A percentile compares a stretch with the other conserved stretches of the same genome.
Evolutionary conservation across 805 yeast species (phyloP).

Genomic region (Blastobotrys chiropterorum): DNA sequence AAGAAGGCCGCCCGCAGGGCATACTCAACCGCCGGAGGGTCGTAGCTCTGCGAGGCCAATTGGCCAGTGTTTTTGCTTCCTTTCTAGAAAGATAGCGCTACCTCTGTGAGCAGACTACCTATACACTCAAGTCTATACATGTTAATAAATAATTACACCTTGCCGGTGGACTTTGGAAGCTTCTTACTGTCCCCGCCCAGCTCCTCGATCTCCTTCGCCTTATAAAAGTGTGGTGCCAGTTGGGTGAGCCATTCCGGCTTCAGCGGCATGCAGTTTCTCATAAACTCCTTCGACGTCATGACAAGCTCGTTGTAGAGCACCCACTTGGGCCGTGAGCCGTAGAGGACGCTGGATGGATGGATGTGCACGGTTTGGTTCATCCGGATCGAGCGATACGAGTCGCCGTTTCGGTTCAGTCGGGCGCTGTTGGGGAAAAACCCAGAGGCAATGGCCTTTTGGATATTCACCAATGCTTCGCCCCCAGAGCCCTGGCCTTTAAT

Average conservation of each 20-base stretch:
- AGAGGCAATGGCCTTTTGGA: slow-evolving; percentile 47
- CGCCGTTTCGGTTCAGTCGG: slow-evolving; percentile 54
- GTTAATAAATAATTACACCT: too few species aligned
- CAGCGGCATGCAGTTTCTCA: slow-evolving; percentile 81
- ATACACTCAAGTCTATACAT: too few species aligned
- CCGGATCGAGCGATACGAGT: slow-evolving; percentile 62
- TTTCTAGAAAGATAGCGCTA: too few species aligned
- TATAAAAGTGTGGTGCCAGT: slow-evolving; percentile 37
- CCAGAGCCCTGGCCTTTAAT: slow-evolving; percentile 46
- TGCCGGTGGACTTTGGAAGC: slow-evolving; percentile 18
- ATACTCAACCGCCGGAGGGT: too few species aligned
- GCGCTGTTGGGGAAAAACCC: slow-evolving; percentile 44
- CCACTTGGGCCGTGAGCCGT: slow-evolving; percentile 61
- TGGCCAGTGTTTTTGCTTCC: too few species aligned
- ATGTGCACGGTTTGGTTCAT: slow-evolving; percentile 62
- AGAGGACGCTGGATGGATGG: slow-evolving; percentile 81
- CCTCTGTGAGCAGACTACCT: too few species aligned
- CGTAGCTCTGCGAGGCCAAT: too few species aligned
- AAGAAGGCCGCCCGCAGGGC: too few species aligned
- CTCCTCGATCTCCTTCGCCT: slow-evolving; percentile 28
- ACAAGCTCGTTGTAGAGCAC: slow-evolving; percentile 76
- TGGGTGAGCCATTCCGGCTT: slow-evolving; percentile 76
- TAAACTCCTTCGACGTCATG: slow-evolving; percentile 80
- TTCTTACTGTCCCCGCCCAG: slow-evolving; percentile 18
- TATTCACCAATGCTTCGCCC: slow-evolving; percentile 59